A percentile compares a stretch with the other conserved stretches of the same genome.
Evolutionary conservation across 164 flowering plant species (phyloP).

Genomic region (Sedum album): DNA sequence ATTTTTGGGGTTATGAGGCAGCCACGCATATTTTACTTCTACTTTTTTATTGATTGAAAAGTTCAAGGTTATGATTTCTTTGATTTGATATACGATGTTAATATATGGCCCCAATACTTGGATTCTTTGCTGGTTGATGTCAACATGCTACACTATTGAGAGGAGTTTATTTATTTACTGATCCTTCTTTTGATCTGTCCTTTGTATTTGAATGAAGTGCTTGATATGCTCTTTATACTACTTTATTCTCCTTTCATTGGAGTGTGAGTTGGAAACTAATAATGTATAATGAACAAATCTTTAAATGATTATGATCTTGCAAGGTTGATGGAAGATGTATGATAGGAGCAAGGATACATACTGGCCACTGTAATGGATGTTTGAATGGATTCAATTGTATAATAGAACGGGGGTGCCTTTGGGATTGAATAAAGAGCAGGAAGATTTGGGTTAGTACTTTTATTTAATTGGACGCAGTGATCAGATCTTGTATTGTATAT

Average conservation of each 20-base stretch:
- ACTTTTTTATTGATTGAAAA: conserved; percentile 3
- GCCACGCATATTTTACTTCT: background rate
- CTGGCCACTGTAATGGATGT: background rate
- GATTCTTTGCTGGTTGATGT: background rate
- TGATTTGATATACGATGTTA: background rate
- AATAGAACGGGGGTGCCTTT: background rate
- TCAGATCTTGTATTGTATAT: background rate
- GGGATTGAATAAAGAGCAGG: background rate
- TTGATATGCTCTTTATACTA: background rate
- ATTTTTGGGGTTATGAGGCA: conserved; percentile 2
- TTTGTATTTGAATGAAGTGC: background rate
- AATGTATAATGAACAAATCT: background rate
- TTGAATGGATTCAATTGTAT: background rate
- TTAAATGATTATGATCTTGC: background rate
- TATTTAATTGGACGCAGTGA: background rate
- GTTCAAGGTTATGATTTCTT: too few relatives aligned
- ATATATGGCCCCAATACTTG: conserved; percentile 1
- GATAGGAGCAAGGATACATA: background rate
- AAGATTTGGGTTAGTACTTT: background rate
- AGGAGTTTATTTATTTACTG: background rate
- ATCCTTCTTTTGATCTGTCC: background rate
- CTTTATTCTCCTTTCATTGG: conserved; percentile 5
- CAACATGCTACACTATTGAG: conserved; percentile 3
- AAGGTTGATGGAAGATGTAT: background rate
- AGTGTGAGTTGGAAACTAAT: background rate